These are phyloP conservation scores for Trichoderma asperellum DNA, from an alignment of 2,329 filamentous ascomycete genomes.

Conservation along the genomic window DNA sequence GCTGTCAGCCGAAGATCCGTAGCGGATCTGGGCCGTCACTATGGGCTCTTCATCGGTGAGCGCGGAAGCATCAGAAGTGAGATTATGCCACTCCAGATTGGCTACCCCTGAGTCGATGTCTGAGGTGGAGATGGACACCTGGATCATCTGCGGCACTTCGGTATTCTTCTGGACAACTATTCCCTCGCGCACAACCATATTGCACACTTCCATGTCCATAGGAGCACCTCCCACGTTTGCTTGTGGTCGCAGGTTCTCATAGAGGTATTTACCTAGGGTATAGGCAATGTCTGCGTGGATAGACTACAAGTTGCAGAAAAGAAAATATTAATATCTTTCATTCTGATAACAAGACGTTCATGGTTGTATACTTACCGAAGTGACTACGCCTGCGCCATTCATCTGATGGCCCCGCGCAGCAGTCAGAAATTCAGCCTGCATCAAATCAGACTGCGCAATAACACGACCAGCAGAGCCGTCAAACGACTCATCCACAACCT, in stretches of 20 bases:
- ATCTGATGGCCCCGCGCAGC: background rate
- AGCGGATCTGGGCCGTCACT: background rate
- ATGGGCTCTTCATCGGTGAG: background rate
- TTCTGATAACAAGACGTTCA: background rate
- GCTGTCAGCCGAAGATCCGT: background rate
- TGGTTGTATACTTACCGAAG: background rate
- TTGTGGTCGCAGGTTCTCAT: background rate
- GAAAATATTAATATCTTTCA: background rate
- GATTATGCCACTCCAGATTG: background rate
- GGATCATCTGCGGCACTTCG: background rate
- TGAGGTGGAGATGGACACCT: background rate
- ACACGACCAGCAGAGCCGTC: background rate
- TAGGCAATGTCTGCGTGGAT: slow-evolving; percentile 4
- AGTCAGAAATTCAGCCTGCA: background rate
- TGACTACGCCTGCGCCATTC: background rate
- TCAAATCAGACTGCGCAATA: background rate
- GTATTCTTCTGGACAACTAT: background rate
- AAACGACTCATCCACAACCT: background rate
- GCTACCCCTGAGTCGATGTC: background rate
- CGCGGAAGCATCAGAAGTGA: background rate
- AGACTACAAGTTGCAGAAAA: background rate
- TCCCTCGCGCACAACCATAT: background rate
- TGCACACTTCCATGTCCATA: background rate
- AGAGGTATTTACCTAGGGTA: background rate
- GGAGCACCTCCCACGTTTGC: background rate